Conservation (phyloP, 169 alveolate genomes). For the Amoebophrya sp. region DNA sequence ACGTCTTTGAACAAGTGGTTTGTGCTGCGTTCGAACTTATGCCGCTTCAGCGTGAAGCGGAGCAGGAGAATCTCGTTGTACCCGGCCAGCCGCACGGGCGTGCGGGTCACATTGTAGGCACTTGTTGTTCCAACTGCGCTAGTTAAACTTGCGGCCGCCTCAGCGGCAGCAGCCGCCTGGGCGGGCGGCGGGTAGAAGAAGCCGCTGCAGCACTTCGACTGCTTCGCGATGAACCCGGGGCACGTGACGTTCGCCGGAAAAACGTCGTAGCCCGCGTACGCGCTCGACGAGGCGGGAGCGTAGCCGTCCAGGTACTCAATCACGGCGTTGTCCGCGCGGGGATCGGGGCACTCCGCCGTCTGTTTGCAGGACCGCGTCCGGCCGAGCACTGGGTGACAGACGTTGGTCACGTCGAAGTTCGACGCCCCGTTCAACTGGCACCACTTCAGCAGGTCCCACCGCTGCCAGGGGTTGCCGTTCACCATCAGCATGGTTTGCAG, state of each 20-base stretch:
- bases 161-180: too few relatives aligned
- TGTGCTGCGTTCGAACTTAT: not conserved
- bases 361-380: not conserved
- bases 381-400: not conserved
- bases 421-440: not conserved
- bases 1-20: not conserved
- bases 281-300: not conserved
- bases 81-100: not conserved
- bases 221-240: too few relatives aligned
- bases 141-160: too few relatives aligned
- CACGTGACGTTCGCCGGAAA: too few relatives aligned
- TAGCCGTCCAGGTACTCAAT: not conserved
- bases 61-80: not conserved
- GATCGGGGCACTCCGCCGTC: not conserved
- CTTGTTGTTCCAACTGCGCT: too few relatives aligned
- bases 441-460: too few relatives aligned
- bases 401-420: not conserved
- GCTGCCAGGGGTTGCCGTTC: too few relatives aligned
- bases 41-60: slow-evolving; percentile 14
- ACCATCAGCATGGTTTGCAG: too few relatives aligned
- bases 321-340: not conserved
- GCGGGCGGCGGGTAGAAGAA: too few relatives aligned
- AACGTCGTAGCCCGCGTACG: too few relatives aligned
- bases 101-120: too few relatives aligned
- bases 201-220: too few relatives aligned